Percentiles rank a stretch among this genome's conserved stretches.
Evolutionary conservation across 2,329 filamentous ascomycete species (phyloP).

Genomic region (Arachnopeziza araneosa): DNA sequence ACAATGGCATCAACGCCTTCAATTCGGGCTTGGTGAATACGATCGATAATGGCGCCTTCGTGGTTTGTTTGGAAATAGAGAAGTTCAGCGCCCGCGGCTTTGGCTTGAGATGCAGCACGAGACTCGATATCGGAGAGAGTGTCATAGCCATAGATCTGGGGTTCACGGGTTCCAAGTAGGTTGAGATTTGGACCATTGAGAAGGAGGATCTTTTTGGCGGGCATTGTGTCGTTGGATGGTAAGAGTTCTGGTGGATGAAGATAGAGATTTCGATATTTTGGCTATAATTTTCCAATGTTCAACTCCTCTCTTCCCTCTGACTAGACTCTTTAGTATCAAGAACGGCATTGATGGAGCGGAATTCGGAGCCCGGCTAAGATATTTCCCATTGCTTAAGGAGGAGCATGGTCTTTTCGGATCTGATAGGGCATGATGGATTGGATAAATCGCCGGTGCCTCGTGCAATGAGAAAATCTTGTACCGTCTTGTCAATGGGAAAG

Average conservation of each 20-base stretch:
- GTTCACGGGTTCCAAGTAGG: constrained; percentile 70
- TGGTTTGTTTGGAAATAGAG: constrained; percentile 69
- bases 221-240: constrained; percentile 20
- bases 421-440: neutral
- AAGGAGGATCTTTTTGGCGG: constrained; percentile 52
- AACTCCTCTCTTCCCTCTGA: neutral
- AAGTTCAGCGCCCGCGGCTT: constrained; percentile 35
- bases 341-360: neutral
- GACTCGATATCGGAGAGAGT: constrained; percentile 57
- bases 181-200: constrained; percentile 83
- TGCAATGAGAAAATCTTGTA: neutral
- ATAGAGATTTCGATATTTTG: neutral
- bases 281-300: neutral
- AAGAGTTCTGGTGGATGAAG: neutral
- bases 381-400: neutral
- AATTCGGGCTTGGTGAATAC: constrained; percentile 56
- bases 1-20: constrained; percentile 57
- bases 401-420: neutral
- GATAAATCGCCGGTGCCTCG: neutral
- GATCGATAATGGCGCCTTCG: constrained; percentile 47
- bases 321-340: neutral
- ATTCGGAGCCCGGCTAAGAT: neutral
- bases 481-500: no score
- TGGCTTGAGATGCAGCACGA: constrained; percentile 16
- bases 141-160: constrained; percentile 64